Conservation (phyloP, 2,329 filamentous ascomycete genomes). For the Rasamsonia emersonii region DNA sequence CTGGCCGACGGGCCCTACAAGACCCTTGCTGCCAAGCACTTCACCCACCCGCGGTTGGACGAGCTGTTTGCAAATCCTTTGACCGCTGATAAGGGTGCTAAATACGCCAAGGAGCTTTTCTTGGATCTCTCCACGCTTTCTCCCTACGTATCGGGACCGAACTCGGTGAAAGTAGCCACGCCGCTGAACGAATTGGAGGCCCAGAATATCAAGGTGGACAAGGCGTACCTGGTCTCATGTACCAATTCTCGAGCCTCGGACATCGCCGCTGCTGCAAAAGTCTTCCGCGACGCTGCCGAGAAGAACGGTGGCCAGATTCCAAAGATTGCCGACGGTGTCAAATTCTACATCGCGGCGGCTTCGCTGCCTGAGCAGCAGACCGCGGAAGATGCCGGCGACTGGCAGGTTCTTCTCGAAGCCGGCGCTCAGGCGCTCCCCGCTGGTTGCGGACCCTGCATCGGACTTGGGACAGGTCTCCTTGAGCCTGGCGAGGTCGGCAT, state of each 20-base stretch:
- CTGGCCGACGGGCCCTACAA: conserved; percentile 40
- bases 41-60: conserved; percentile 67
- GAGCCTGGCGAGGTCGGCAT: conserved; percentile 84
- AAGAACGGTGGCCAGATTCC: conserved; percentile 53
- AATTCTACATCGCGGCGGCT: conserved; percentile 85
- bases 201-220: conserved; percentile 68
- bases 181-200: conserved; percentile 65
- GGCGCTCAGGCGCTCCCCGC: conserved; percentile 65
- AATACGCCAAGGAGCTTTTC: conserved; percentile 75
- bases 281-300: conserved; percentile 69
- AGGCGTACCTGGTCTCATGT: conserved; percentile 82
- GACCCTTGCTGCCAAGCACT: conserved; percentile 45
- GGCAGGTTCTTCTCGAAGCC: conserved; percentile 72
- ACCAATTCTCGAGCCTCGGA: conserved; percentile 81
- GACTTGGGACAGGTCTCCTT: conserved; percentile 68
- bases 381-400: conserved; percentile 74
- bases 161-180: conserved; percentile 80
- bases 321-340: conserved; percentile 65
- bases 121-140: conserved; percentile 75
- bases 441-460: conserved; percentile 80
- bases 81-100: conserved; percentile 64
- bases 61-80: conserved; percentile 60
- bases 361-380: conserved; percentile 66
- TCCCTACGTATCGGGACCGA: conserved; percentile 78
- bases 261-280: conserved; percentile 68